These are phyloP conservation scores for Heterobasidion irregulare DNA, from an alignment of 1,284 basidiomycete genomes.

Conservation along the genomic window DNA sequence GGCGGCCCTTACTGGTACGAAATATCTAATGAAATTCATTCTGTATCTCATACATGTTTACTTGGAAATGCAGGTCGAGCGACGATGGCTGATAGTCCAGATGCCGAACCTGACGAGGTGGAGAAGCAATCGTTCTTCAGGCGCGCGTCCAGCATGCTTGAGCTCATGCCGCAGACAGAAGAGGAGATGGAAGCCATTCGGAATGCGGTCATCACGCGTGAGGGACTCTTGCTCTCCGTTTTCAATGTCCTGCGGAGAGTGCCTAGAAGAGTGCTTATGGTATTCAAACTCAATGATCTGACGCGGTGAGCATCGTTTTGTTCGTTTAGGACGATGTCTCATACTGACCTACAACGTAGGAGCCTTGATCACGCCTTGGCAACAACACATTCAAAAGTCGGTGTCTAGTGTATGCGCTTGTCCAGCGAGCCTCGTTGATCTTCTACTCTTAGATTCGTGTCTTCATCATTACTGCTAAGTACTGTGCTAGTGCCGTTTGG, in stretches of 20 bases:
- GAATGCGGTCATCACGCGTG: conserved; percentile 70
- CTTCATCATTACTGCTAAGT: conserved; percentile 89
- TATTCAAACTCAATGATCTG: conserved; percentile 80
- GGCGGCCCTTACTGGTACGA: conserved; percentile 68
- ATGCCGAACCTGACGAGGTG: conserved; percentile 20
- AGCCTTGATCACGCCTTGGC: conserved; percentile 63
- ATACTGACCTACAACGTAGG: conserved; percentile 25
- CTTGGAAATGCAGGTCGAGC: conserved; percentile 36
- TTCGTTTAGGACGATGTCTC: neutral
- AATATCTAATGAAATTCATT: neutral
- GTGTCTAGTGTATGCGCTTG: conserved; percentile 8
- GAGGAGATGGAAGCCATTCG: conserved; percentile 75
- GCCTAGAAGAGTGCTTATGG: conserved; percentile 82
- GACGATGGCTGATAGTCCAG: conserved; percentile 45
- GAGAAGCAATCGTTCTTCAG: conserved; percentile 24
- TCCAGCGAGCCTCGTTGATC: too few relatives aligned
- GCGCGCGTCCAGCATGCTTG: conserved; percentile 69
- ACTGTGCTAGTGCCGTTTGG: conserved; percentile 84
- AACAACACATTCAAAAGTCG: conserved; percentile 68
- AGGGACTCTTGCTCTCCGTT: conserved; percentile 77
- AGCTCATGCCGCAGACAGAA: conserved; percentile 57
- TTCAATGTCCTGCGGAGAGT: conserved; percentile 80
- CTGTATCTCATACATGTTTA: neutral
- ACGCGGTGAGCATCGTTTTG: conserved; percentile 41
- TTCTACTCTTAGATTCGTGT: conserved; percentile 52